Conservation (phyloP, 2,329 filamentous ascomycete species). For the Fusarium hainanense region DNA sequence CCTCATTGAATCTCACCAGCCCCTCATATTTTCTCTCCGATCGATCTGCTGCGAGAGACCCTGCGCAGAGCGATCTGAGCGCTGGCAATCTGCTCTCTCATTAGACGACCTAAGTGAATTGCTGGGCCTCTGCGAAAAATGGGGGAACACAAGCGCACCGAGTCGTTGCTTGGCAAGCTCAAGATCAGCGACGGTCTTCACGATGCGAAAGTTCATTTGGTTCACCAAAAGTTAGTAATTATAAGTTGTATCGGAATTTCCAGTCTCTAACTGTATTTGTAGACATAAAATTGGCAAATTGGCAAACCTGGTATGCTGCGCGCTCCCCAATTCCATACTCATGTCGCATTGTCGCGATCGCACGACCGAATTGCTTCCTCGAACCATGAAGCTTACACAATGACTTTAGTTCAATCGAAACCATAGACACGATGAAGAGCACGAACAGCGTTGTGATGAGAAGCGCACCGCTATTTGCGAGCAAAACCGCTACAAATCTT, state of each 20-base stretch:
- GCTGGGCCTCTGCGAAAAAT: constrained; percentile 44
- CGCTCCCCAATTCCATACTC: neutral
- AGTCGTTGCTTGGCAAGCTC: constrained; percentile 57
- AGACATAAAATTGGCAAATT: constrained; percentile 71
- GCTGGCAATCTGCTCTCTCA: neutral
- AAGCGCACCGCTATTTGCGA: constrained; percentile 80
- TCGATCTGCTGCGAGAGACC: constrained; percentile 11
- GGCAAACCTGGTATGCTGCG: constrained; percentile 64
- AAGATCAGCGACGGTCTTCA: constrained; percentile 65
- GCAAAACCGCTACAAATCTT: constrained; percentile 86
- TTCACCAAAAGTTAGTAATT: constrained; percentile 66
- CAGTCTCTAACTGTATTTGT: constrained; percentile 1
- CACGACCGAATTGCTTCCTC: neutral
- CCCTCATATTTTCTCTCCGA: constrained; percentile 11
- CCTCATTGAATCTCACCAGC: constrained; percentile 22
- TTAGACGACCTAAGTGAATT: constrained; percentile 11
- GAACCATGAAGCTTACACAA: neutral
- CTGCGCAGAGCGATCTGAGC: constrained; percentile 3
- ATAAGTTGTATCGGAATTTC: neutral
- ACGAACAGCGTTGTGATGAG: constrained; percentile 84
- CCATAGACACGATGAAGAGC: constrained; percentile 92
- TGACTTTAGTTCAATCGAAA: constrained; percentile 76
- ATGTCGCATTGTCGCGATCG: constrained; percentile 1
- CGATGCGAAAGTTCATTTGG: constrained; percentile 66
- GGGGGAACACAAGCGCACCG: constrained; percentile 41